A percentile compares a stretch with the other conserved stretches of the same genome.
Conservation (phyloP, 106 monocot species). For the Xerophyta viscosa region DNA sequence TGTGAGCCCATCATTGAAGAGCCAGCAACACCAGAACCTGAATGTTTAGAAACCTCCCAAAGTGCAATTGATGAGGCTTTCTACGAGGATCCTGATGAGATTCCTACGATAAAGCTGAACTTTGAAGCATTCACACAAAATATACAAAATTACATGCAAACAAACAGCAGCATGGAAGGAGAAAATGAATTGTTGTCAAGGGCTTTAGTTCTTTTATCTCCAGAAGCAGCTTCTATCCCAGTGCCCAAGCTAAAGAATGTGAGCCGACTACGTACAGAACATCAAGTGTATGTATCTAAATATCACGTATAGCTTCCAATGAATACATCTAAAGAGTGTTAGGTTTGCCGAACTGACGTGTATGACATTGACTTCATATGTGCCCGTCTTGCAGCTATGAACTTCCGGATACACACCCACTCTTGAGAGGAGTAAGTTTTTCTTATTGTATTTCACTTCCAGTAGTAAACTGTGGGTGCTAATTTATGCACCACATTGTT, state of each 20-base stretch:
- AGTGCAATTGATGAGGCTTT: conserved; percentile 53
- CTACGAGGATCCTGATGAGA: conserved; percentile 59
- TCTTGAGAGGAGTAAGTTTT: conserved; percentile 49
- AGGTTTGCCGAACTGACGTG: not conserved
- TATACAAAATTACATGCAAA: conserved; percentile 43
- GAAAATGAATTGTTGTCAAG: conserved; percentile 44
- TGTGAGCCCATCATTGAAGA: conserved; percentile 67
- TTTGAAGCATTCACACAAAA: conserved; percentile 55
- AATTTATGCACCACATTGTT: not conserved
- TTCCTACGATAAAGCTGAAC: conserved; percentile 56
- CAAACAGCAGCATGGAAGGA: conserved; percentile 30
- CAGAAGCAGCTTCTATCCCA: conserved; percentile 33
- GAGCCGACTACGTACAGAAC: conserved; percentile 58
- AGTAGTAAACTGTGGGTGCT: too few species aligned
- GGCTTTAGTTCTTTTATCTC: conserved; percentile 38
- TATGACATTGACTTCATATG: too few species aligned
- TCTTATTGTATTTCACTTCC: too few species aligned
- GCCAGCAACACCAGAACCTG: conserved; percentile 51
- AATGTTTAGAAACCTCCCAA: conserved; percentile 23
- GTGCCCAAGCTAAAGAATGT: conserved; percentile 54
- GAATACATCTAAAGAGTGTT: not conserved
- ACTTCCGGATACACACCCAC: conserved; percentile 53
- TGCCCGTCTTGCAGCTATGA: conserved; percentile 57
- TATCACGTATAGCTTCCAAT: too few species aligned
- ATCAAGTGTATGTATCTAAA: conserved; percentile 57